Base-by-base conservation (phyloP, 2,329 filamentous ascomycete species). In the Cytospora leucostoma region DNA sequence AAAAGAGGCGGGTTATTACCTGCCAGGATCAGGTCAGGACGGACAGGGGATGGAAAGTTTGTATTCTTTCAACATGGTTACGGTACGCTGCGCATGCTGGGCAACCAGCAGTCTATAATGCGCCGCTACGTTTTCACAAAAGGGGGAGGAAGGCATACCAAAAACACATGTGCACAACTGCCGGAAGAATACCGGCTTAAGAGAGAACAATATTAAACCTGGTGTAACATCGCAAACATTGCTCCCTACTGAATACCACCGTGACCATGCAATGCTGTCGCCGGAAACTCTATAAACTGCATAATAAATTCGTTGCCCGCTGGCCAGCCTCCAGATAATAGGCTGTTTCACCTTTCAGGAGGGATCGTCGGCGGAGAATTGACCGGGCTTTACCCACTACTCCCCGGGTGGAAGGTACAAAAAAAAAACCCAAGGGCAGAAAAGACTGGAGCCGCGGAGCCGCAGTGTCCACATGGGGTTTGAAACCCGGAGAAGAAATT, bases 31-130 rank as follows among this genome's bases (percentile, higher is more conserved):
- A 35, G 56, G 61, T 40, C 51, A 60, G 15, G 32, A 21, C 33
- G n/a, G 59, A 44, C 34, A 35, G 35, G 33, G 19, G 35, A 33
- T 15, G 52, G 33, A 21, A 32, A 56, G 56, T 53, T 38, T 60
- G 44, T 37, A 59, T 63, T 60, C 13, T 47, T 52, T 32, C 60
- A 60, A 13, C 37, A 51, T 47, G 50, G 34, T n/a, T 19, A 33
- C 32, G 58, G 38, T 54, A 61, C 58, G 54, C 53, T 40, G 12
- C 15, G 44, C 12, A 56, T 34, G 61, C 49, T 55, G 61, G 61
- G 61, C 61, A 55, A 63, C 61, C 56, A 59, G 56, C 56, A 63
- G 15, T 34, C 47, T 60, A 44, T 51, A 56, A 51, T 63, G 56
- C 53, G 61, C 50, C 51, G 12, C 17, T 52, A 60, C 53, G 56